Evolutionary conservation across 345 rosid genomes (phyloP).

Genomic region (Acer negundo): DNA sequence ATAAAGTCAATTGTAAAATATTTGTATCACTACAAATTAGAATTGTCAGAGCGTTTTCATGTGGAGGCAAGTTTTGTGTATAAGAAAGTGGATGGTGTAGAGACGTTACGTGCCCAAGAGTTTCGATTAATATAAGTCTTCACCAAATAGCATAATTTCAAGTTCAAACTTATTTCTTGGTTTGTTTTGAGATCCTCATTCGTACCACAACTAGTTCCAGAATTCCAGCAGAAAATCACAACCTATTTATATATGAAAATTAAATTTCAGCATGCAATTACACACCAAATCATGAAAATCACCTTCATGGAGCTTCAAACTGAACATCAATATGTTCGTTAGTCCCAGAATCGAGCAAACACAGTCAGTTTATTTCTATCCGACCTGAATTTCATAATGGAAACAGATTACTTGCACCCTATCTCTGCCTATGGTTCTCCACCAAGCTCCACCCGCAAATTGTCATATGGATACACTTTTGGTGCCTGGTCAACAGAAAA

Average conservation of each 20-base stretch:
- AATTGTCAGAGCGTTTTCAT: no score
- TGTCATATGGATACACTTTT: conserved; percentile 91
- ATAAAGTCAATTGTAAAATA: no score
- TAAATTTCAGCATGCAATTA: neutral
- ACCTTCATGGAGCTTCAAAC: conserved; percentile 12
- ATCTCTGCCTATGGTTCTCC: conserved; percentile 63
- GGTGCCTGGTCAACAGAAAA: conserved; percentile 59
- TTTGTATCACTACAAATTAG: no score
- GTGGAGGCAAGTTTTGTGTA: no score
- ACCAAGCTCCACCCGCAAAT: conserved; percentile 95
- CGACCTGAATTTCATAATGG: conserved; percentile 3
- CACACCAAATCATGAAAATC: neutral
- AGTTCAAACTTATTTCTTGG: neutral
- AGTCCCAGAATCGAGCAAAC: conserved; percentile 10
- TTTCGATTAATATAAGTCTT: neutral
- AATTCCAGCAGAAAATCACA: neutral
- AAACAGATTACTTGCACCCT: conserved; percentile 8
- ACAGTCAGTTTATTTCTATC: conserved; percentile 31
- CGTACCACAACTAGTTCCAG: neutral
- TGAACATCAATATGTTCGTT: conserved; percentile 20
- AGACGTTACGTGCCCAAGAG: no score
- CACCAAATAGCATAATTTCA: neutral
- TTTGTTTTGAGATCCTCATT: neutral
- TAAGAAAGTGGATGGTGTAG: no score
- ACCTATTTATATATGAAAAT: neutral